phyloP scores from a whole-genome alignment of 805 yeast genomes.

The Candida nitratophila region DNA sequence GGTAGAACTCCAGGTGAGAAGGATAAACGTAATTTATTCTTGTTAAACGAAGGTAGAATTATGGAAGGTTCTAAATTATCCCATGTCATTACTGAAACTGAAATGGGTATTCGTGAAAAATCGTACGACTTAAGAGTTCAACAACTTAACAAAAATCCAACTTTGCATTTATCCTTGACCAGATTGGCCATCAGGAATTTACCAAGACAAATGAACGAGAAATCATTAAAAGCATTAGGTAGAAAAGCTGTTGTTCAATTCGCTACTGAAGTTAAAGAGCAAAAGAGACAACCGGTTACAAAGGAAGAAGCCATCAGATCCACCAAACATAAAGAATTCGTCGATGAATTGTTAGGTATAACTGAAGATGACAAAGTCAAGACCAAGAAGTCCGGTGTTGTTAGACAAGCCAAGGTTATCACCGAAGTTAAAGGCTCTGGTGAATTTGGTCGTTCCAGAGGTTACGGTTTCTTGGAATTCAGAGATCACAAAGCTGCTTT shows the following conservation, averaged over 20 bases:
- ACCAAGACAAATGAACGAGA: conserved; percentile 87
- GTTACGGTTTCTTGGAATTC: conserved; percentile 92
- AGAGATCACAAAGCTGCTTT: conserved; percentile 88
- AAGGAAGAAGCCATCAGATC: conserved; percentile 87
- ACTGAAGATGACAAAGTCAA: conserved; percentile 36
- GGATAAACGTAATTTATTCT: conserved; percentile 78
- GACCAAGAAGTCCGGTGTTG: conserved; percentile 80
- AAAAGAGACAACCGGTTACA: conserved; percentile 71
- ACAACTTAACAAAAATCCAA: conserved; percentile 85
- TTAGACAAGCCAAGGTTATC: conserved; percentile 87
- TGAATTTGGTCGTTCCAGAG: conserved; percentile 84
- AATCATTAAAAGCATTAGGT: conserved; percentile 83
- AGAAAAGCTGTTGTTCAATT: conserved; percentile 92
- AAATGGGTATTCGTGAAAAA: conserved; percentile 81
- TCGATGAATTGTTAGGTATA: conserved; percentile 27
- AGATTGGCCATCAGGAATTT: conserved; percentile 91
- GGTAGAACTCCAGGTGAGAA: conserved; percentile 77
- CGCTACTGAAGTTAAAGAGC: conserved; percentile 79
- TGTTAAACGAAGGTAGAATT: conserved; percentile 92
- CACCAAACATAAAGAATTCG: conserved; percentile 45
- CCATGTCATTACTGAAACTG: conserved; percentile 55
- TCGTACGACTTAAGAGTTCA: conserved; percentile 81
- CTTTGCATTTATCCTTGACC: conserved; percentile 87
- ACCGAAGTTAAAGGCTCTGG: conserved; percentile 90
- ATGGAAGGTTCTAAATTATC: conserved; percentile 77